phyloP scores from a whole-genome alignment of 441 rosid genomes.

The Theobroma grandiflorum region DNA sequence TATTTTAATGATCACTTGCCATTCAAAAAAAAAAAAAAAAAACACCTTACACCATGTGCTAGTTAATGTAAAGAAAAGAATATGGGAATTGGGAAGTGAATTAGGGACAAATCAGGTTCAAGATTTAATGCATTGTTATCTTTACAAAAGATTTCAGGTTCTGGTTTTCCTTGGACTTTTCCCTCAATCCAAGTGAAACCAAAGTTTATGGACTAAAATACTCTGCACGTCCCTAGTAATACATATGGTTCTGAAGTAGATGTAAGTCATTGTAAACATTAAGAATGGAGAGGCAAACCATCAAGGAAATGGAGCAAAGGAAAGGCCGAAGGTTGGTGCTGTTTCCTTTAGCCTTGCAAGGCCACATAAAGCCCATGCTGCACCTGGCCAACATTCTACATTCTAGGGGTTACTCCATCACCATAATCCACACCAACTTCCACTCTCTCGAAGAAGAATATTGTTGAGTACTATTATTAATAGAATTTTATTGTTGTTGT shows the following conservation, averaged over 20 bases:
- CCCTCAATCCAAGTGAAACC: background rate
- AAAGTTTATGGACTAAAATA: background rate
- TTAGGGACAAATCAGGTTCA: slow-evolving; percentile 9
- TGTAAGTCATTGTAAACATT: background rate
- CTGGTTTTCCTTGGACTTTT: background rate
- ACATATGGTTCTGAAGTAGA: too few relatives aligned
- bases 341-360: slow-evolving; percentile 63
- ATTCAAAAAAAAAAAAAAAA: too few relatives aligned
- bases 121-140: background rate
- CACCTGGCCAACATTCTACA: slow-evolving; percentile 62
- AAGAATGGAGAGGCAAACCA: slow-evolving; percentile 17
- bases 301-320: slow-evolving; percentile 35
- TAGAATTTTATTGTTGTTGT: too few relatives aligned
- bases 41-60: background rate
- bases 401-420: slow-evolving; percentile 63
- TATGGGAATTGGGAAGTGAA: background rate
- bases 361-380: slow-evolving; percentile 66
- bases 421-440: slow-evolving; percentile 57
- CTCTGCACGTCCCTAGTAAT: background rate
- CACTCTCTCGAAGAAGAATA: slow-evolving; percentile 64
- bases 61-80: background rate
- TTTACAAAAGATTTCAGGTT: background rate
- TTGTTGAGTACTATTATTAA: too few relatives aligned
- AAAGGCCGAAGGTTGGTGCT: slow-evolving; percentile 52
- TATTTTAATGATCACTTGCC: too few relatives aligned